Evolutionary conservation across 2,329 filamentous ascomycete genomes (phyloP).

Genomic region (Endothia cerciana): DNA sequence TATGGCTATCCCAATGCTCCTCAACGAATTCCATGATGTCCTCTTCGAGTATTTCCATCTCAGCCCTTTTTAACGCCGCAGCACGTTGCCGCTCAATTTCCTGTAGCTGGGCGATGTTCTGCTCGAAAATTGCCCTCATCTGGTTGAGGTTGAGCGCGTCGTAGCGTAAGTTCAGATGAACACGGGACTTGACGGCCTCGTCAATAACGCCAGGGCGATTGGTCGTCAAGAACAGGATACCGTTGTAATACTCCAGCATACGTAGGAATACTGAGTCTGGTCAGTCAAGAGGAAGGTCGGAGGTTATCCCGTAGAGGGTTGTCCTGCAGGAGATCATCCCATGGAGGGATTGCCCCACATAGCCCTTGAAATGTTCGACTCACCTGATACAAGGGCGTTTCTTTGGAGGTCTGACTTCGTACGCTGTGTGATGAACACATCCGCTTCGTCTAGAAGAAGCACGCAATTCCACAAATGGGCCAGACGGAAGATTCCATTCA

Average conservation of each 20-base stretch:
- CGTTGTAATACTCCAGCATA: constrained; percentile 36
- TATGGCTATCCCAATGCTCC: not conserved
- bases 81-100: constrained; percentile 8
- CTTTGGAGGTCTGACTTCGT: constrained; percentile 33
- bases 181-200: constrained; percentile 34
- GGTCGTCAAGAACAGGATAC: constrained; percentile 45
- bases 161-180: constrained; percentile 39
- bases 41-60: not conserved
- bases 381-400: constrained; percentile 16
- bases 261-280: constrained; percentile 1
- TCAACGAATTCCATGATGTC: constrained; percentile 5
- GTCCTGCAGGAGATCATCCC: not conserved
- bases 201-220: constrained; percentile 36
- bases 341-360: not conserved
- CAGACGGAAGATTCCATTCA: constrained; percentile 36
- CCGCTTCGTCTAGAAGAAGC: constrained; percentile 45
- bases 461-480: constrained; percentile 45
- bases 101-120: constrained; percentile 17
- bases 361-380: not conserved
- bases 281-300: not conserved
- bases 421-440: constrained; percentile 44
- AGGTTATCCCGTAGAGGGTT: too few species aligned
- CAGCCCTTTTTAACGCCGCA: constrained; percentile 26
- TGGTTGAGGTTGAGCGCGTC: constrained; percentile 25
- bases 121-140: constrained; percentile 25